Percentiles rank a stretch among this genome's conserved stretches.
phyloP scores from a whole-genome alignment of 352 stramenopile genomes.

The Globisporangium perplexum region DNA sequence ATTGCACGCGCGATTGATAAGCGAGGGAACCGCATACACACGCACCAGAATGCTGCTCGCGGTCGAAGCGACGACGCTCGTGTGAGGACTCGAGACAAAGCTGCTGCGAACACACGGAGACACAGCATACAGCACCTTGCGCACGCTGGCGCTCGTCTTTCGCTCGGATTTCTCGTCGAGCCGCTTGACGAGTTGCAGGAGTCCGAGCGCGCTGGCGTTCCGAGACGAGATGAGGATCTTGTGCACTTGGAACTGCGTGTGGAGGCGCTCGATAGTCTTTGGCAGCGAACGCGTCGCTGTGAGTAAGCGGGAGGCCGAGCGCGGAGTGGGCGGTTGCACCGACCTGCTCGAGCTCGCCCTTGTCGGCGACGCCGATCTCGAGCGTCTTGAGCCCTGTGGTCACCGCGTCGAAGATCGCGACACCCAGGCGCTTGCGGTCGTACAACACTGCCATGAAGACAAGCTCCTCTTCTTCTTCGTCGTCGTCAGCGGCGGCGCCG shows the following conservation, averaged over 20 bases:
- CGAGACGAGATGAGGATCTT: conserved; percentile 59
- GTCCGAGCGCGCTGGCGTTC: conserved; percentile 54
- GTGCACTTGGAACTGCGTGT: conserved; percentile 70
- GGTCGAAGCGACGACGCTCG: not conserved
- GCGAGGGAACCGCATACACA: not conserved
- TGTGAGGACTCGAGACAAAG: not conserved
- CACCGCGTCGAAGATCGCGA: conserved; percentile 70
- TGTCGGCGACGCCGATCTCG: conserved; percentile 34
- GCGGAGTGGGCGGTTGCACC: not conserved
- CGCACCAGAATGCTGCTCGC: conserved; percentile 8
- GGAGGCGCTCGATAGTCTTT: conserved; percentile 44
- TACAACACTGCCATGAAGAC: conserved; percentile 70
- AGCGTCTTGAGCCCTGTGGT: conserved; percentile 63
- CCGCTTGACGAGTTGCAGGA: conserved; percentile 64
- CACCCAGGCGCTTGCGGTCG: conserved; percentile 57
- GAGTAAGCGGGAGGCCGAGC: not conserved
- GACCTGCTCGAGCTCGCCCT: conserved; percentile 46
- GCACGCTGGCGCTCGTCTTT: conserved; percentile 47
- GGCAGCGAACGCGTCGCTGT: not conserved
- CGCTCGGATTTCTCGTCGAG: conserved; percentile 40
- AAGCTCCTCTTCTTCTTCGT: conserved; percentile 44
- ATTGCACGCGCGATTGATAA: not conserved
- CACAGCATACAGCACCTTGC: conserved; percentile 38
- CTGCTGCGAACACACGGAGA: too few relatives aligned
- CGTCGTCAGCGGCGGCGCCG: conserved; percentile 11